phyloP scores from a whole-genome alignment of 1,284 basidiomycete species.

The Meripilus lineatus region DNA sequence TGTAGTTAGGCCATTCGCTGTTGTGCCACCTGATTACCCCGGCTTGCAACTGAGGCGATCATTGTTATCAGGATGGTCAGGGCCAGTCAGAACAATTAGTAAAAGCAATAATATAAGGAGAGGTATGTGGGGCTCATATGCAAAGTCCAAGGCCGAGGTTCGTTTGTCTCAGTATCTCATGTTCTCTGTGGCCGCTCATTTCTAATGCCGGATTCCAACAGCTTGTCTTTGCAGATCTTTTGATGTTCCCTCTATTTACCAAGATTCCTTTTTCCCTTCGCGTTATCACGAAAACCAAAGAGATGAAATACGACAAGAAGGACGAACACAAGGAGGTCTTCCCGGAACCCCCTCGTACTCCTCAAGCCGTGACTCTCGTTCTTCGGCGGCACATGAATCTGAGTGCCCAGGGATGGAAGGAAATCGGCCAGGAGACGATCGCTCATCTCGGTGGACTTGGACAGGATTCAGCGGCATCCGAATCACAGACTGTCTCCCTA shows the following conservation, averaged over 20 bases:
- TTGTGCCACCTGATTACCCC: background rate
- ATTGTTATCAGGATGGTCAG: background rate
- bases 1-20: background rate
- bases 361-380: background rate
- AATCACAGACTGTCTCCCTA: background rate
- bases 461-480: too few species aligned
- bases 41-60: background rate
- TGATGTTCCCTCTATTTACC: background rate
- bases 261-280: background rate
- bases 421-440: background rate
- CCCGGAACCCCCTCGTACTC: background rate
- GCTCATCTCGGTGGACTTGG: background rate
- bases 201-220: background rate
- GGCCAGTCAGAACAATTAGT: background rate
- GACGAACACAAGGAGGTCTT: background rate
- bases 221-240: background rate
- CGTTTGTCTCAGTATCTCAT: background rate
- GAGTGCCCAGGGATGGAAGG: background rate
- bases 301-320: background rate
- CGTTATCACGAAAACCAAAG: background rate
- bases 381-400: background rate
- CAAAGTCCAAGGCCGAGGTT: background rate
- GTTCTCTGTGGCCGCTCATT: background rate
- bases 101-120: background rate
- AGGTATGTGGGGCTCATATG: background rate